phyloP scores from a whole-genome alignment of 2,329 filamentous ascomycete species.

The Penicillium sp. region DNA sequence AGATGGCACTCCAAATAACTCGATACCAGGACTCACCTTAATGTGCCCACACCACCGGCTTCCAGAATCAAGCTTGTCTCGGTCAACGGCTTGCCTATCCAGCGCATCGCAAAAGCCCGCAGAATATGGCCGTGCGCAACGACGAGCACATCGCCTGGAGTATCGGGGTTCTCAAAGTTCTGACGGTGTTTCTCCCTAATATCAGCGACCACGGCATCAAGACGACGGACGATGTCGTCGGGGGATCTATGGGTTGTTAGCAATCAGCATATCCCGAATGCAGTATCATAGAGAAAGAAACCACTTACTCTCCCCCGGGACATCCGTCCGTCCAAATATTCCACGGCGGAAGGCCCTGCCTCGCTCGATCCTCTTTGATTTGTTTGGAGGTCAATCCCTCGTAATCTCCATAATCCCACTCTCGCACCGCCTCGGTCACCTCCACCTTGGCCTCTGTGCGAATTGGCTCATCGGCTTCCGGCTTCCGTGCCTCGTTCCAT shows the following conservation, averaged over 20 bases:
- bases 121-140: slow-evolving; percentile 90
- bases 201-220: slow-evolving; percentile 71
- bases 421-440: slow-evolving; percentile 66
- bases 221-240: slow-evolving; percentile 62
- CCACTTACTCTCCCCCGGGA: slow-evolving; percentile 69
- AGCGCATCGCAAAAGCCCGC: slow-evolving; percentile 79
- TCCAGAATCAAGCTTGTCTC: slow-evolving; percentile 80
- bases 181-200: slow-evolving; percentile 60
- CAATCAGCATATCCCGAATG: background rate
- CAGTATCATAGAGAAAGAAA: background rate
- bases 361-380: slow-evolving; percentile 47
- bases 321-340: slow-evolving; percentile 90
- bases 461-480: slow-evolving; percentile 36
- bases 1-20: background rate
- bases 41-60: slow-evolving; percentile 73
- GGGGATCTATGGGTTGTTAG: slow-evolving; percentile 53
- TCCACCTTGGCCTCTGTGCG: slow-evolving; percentile 58
- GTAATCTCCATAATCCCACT: slow-evolving; percentile 86
- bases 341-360: slow-evolving; percentile 60
- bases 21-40: slow-evolving; percentile 53
- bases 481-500: slow-evolving; percentile 50
- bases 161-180: slow-evolving; percentile 53
- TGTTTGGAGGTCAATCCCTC: slow-evolving; percentile 71
- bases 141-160: slow-evolving; percentile 62
- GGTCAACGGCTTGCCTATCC: slow-evolving; percentile 67